Base-by-base conservation (phyloP, 1,139 yeast species). In the Taphrina populina region DNA sequence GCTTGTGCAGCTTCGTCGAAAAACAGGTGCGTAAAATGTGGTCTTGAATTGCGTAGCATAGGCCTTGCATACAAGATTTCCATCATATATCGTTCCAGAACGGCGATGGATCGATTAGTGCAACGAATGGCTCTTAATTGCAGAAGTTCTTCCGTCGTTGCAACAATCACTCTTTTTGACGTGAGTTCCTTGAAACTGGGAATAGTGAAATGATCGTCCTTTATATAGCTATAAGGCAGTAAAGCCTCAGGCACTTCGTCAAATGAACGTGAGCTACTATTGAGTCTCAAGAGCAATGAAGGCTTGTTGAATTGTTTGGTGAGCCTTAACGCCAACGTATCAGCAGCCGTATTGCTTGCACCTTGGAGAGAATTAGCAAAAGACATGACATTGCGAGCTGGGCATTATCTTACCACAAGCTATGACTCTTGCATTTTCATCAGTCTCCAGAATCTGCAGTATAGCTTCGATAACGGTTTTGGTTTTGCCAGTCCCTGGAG, bases 1-100 rank as follows among this genome's bases (percentile, higher is more conserved):
- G 60, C 62, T 46, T 61, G 63, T 4, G 61, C 63, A 2, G 62
- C 63, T 41, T 61, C 62, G 35, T 61, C 63, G 32, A 61, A 32
- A 34, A 61, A 39, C 20, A 61, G 29, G 10, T 60, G 56, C n/a
- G 53, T 60, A 57, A 62, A 61, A 32, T 61, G 63, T 15, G 59
- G 49, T 26, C 19, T 29, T 7, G 46, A 19, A 15, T 13, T 37
- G 11, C 43, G 21, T 29, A 37, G 15, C 13, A 5, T 21, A 10
- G 7, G 11, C 10, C 19, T 17, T n/a, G 46, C 17, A 15, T 40
- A 15, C 19, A 39, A 15, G 1, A 40, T 24, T 20, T 40, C 30
- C 46, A 44, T 29, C 47, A 51, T 45, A 26, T 23, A 52, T 7
- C 27, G 26, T 30, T 60, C 55, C 3, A 59, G 33, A 20, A 49